Base-by-base conservation (phyloP, 495 filamentous ascomycete species). In the Rostrohypoxylon terebratum region DNA sequence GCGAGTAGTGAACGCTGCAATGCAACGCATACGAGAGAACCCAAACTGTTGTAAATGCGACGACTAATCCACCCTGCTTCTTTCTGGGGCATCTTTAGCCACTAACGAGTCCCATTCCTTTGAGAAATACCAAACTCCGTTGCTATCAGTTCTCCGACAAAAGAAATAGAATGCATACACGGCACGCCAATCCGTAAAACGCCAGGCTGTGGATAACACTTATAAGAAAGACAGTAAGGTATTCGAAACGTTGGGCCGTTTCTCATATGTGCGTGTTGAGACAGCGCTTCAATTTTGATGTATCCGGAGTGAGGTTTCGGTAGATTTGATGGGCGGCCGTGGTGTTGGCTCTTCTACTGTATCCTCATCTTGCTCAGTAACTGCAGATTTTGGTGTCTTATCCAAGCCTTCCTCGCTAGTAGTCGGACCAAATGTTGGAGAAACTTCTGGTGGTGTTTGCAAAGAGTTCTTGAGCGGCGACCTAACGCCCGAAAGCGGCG, bases 111-210 rank as follows among this genome's bases (percentile, higher is more conserved):
- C 50, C 42, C 44, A 59, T 63, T 57, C 55, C 66, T 58, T 58
- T 18, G 40, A 55, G 40, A 63, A 60, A 28, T 45, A 65, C 54
- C 31, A 40, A 76, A 78, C 76, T 73, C 74, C 76, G 47, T 67
- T 63, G 68, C 74, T 74, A 61, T 67, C 44, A 25, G 57, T 54
- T 60, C 36, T 40, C 42, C 28, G 21, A 44, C 73, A 78, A 63
- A 77, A 45, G 69, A 78, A 73, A 76, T 50, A 68, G 63, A 70
- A 71, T 66, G 68, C 69, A 71, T 70, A 66, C 59, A 63, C 53
- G 54, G 58, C 68, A 69, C 66, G 36, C 61, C 66, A 45, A 47
- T 59, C 69, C 68, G 47, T 42, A 68, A 50, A 78, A 77, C 76
- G 71, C 74, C 76, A 73, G 75, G 74, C 74, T 75, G 63, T 64